These are phyloP conservation scores for Amaranthus palmeri DNA, from an alignment of 148 eudicot species.

Conservation along the genomic window DNA sequence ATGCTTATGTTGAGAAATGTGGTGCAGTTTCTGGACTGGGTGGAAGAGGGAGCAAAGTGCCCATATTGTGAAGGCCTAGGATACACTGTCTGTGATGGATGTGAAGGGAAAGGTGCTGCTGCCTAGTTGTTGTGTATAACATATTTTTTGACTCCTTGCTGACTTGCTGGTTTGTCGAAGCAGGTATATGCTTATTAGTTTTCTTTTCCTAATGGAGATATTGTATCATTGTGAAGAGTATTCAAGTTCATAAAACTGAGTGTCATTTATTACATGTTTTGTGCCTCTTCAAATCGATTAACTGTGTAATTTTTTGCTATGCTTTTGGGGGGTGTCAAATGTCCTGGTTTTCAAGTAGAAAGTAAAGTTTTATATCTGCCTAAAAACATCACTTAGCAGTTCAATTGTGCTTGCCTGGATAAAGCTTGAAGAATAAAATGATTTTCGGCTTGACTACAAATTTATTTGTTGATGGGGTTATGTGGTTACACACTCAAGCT, in stretches of 20 bases:
- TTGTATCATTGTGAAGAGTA: neutral
- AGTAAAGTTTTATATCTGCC: too few species aligned
- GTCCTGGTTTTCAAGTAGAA: neutral
- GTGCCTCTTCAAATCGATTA: neutral
- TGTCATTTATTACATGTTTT: neutral
- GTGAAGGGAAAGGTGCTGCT: conserved; percentile 40
- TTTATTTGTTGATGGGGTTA: too few species aligned
- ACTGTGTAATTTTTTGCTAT: neutral
- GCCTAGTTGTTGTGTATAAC: conserved; percentile 17
- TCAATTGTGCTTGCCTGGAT: too few species aligned
- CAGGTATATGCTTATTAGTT: conserved; percentile 11
- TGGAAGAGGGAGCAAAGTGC: conserved; percentile 71
- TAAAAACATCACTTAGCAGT: too few species aligned
- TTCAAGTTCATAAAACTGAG: neutral
- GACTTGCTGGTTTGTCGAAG: neutral
- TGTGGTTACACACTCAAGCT: too few species aligned
- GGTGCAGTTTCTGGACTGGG: conserved; percentile 93
- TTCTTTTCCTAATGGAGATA: neutral
- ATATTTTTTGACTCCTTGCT: neutral
- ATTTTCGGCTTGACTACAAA: too few species aligned
- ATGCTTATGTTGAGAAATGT: conserved; percentile 11
- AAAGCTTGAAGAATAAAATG: too few species aligned
- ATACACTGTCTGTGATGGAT: conserved; percentile 55
- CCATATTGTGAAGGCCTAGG: conserved; percentile 92
- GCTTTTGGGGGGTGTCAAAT: neutral